Percentiles rank a stretch among this genome's conserved stretches.
Evolutionary conservation across 2,329 filamentous ascomycete species (phyloP).

Genomic region (Pseudonectria foliicola): DNA sequence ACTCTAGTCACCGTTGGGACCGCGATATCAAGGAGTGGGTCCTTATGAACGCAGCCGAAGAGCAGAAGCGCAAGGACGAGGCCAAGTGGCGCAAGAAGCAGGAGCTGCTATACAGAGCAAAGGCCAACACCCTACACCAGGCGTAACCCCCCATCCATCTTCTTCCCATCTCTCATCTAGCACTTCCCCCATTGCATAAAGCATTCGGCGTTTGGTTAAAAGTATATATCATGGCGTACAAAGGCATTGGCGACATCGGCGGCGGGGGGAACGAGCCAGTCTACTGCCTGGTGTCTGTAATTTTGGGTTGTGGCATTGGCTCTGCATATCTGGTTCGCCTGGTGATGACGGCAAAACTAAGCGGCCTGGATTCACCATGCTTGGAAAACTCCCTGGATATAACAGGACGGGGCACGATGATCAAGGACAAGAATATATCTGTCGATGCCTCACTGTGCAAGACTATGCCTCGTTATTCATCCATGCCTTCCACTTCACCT

Average conservation of each 20-base stretch:
- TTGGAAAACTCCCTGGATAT: neutral
- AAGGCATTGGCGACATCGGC: no score
- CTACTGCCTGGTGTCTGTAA: no score
- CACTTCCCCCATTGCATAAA: neutral
- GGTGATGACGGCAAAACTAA: no score
- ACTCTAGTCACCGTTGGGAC: conserved; percentile 53
- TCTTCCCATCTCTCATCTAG: no score
- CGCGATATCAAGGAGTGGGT: conserved; percentile 53
- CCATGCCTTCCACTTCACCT: conserved; percentile 14
- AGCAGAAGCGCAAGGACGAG: conserved; percentile 15
- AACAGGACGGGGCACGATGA: neutral
- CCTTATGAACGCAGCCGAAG: conserved; percentile 29
- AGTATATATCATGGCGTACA: no score
- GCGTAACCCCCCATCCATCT: no score
- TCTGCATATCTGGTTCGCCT: no score
- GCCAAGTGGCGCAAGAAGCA: conserved; percentile 21
- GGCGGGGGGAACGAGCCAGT: no score
- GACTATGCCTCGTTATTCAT: neutral
- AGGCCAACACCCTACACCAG: conserved; percentile 3
- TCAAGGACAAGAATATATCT: neutral
- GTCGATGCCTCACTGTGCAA: neutral
- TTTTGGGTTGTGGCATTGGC: no score
- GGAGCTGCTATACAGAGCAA: conserved; percentile 14
- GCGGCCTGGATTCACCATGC: no score
- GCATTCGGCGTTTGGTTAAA: no score